These are phyloP conservation scores for Arthrobotrys sphaeroides DNA, from an alignment of 2,329 filamentous ascomycete species.

Conservation along the genomic window DNA sequence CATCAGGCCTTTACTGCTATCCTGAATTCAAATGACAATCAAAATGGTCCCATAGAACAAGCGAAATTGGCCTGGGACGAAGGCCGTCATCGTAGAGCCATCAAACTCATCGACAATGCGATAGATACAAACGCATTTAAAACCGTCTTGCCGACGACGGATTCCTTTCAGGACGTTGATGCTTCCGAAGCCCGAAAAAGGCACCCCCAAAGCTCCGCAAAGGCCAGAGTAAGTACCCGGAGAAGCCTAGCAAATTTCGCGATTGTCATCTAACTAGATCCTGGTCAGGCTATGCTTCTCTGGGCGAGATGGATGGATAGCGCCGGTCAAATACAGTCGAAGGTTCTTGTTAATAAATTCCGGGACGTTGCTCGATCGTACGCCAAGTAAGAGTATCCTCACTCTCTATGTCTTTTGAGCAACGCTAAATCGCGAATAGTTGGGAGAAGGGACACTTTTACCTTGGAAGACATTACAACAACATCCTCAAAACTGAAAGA, in stretches of 20 bases:
- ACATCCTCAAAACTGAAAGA: slow-evolving; percentile 89
- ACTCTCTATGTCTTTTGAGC: slow-evolving; percentile 58
- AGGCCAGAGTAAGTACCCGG: slow-evolving; percentile 33
- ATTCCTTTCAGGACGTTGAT: slow-evolving; percentile 40
- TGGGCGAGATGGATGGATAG: slow-evolving; percentile 96
- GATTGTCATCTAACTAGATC: slow-evolving; percentile 68
- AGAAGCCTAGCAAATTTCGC: background rate
- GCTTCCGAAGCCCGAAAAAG: slow-evolving; percentile 30
- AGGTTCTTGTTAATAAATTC: slow-evolving; percentile 81
- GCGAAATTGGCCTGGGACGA: slow-evolving; percentile 92
- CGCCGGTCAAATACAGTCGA: slow-evolving; percentile 90
- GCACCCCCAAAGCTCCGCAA: slow-evolving; percentile 49
- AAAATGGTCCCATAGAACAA: slow-evolving; percentile 91
- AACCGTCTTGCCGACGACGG: slow-evolving; percentile 60
- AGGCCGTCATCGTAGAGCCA: slow-evolving; percentile 91
- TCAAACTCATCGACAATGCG: slow-evolving; percentile 86
- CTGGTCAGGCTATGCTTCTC: slow-evolving; percentile 82
- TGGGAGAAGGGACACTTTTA: slow-evolving; percentile 99
- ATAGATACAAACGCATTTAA: slow-evolving; percentile 83
- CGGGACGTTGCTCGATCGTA: slow-evolving; percentile 76
- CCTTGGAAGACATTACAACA: slow-evolving; percentile 95
- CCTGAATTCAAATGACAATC: slow-evolving; percentile 82
- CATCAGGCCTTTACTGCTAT: slow-evolving; percentile 94
- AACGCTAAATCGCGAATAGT: slow-evolving; percentile 60
- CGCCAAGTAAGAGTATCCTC: slow-evolving; percentile 59